phyloP scores from a whole-genome alignment of 768 basidiomycete genomes.

The Hericium alpestre region DNA sequence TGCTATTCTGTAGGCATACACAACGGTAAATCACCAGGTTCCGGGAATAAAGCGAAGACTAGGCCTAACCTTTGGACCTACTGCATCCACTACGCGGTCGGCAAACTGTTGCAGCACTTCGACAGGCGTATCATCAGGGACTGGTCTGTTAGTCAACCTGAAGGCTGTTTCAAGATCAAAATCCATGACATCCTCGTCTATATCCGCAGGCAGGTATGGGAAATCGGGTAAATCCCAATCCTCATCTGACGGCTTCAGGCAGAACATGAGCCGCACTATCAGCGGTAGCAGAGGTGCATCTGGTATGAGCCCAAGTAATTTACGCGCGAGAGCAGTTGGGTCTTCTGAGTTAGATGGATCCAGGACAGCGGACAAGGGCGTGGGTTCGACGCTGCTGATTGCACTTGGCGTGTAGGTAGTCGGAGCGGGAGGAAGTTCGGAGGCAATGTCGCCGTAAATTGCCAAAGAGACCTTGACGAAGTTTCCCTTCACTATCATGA shows the following conservation, averaged over 20 bases:
- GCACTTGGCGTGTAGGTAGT: slow-evolving; percentile 31
- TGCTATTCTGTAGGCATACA: slow-evolving; percentile 28
- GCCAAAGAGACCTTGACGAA: slow-evolving; percentile 60
- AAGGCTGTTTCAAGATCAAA: slow-evolving; percentile 51
- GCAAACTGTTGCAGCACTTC: slow-evolving; percentile 48
- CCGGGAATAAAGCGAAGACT: background rate
- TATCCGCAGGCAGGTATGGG: slow-evolving; percentile 56
- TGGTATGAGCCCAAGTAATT: slow-evolving; percentile 51
- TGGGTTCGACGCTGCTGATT: slow-evolving; percentile 24
- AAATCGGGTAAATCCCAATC: slow-evolving; percentile 73
- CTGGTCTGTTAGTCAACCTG: slow-evolving; percentile 42
- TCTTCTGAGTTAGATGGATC: slow-evolving; percentile 53
- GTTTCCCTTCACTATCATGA: slow-evolving; percentile 73
- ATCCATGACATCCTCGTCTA: slow-evolving; percentile 39
- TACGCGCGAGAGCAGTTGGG: slow-evolving; percentile 51
- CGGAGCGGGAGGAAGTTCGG: slow-evolving; percentile 29
- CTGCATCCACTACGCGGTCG: slow-evolving; percentile 39
- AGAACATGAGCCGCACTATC: slow-evolving; percentile 65
- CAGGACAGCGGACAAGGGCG: slow-evolving; percentile 37
- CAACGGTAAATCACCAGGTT: background rate
- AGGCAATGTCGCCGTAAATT: slow-evolving; percentile 42
- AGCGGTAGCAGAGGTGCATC: slow-evolving; percentile 53
- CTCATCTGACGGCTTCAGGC: slow-evolving; percentile 66
- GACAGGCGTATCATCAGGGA: slow-evolving; percentile 42
- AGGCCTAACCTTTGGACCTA: slow-evolving; percentile 45